These are phyloP conservation scores for Oryza meyeriana DNA, from an alignment of 176 grass and related monocot species.

Conservation along the genomic window DNA sequence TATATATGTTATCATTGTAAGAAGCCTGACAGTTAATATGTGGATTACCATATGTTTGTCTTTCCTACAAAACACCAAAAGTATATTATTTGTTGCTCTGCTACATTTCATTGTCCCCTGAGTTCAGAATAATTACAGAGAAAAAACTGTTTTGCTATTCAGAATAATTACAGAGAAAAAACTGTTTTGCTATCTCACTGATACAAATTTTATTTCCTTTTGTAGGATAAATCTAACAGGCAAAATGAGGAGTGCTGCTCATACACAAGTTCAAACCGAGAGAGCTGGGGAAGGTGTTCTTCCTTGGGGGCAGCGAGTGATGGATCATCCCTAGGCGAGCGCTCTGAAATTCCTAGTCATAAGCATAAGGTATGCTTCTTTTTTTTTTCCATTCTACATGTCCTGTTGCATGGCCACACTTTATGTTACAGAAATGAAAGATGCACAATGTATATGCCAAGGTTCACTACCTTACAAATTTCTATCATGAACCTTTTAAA, in stretches of 20 bases:
- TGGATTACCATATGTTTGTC: neutral
- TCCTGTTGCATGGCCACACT: neutral
- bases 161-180: neutral
- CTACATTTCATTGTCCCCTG: neutral
- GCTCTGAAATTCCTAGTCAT: slow-evolving; percentile 41
- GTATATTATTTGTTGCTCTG: neutral
- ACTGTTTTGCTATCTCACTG: neutral
- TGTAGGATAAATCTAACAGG: slow-evolving; percentile 58
- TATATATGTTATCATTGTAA: neutral
- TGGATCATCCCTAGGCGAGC: slow-evolving; percentile 59
- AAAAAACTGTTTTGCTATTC: neutral
- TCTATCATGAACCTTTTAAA: neutral
- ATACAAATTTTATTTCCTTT: slow-evolving; percentile 4
- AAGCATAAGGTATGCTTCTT: slow-evolving; percentile 61
- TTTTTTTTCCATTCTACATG: neutral
- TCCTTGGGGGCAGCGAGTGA: slow-evolving; percentile 83
- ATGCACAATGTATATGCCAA: neutral
- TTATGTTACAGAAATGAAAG: neutral
- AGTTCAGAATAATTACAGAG: neutral
- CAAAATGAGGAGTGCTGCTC: slow-evolving; percentile 82
- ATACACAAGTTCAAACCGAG: slow-evolving; percentile 83
- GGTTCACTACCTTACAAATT: neutral
- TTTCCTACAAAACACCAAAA: neutral
- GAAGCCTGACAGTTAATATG: neutral
- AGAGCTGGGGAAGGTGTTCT: slow-evolving; percentile 97